These are phyloP conservation scores for Aspergillus uvarum DNA, from an alignment of 2,329 filamentous ascomycete species.

Conservation along the genomic window DNA sequence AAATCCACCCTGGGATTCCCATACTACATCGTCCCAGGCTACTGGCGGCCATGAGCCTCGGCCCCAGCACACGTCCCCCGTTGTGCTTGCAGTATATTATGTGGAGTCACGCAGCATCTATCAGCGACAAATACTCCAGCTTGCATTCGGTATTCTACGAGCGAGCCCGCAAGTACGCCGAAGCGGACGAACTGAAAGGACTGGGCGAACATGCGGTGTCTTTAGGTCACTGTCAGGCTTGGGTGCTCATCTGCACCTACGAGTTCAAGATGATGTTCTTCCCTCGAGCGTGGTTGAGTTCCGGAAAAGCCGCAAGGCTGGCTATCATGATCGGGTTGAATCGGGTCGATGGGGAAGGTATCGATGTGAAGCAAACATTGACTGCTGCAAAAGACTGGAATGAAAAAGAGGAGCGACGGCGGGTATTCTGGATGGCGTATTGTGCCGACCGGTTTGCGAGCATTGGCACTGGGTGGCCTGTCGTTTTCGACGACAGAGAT, in stretches of 20 bases:
- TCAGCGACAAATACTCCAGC: conserved; percentile 75
- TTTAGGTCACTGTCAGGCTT: conserved; percentile 81
- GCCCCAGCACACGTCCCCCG: conserved; percentile 81
- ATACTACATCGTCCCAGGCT: conserved; percentile 90
- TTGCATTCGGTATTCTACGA: conserved; percentile 88
- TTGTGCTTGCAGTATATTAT: conserved; percentile 89
- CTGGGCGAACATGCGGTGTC: conserved; percentile 88
- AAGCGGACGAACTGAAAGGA: conserved; percentile 86
- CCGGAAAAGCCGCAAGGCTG: conserved; percentile 76
- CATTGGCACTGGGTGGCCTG: conserved; percentile 95
- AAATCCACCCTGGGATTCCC: conserved; percentile 79
- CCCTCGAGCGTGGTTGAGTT: conserved; percentile 90
- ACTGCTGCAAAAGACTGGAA: conserved; percentile 88
- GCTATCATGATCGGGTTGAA: conserved; percentile 92
- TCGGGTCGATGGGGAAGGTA: conserved; percentile 73
- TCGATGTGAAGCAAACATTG: conserved; percentile 92
- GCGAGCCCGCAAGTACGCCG: conserved; percentile 83
- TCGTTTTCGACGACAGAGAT: conserved; percentile 88
- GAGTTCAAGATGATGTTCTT: conserved; percentile 99
- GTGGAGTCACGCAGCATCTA: conserved; percentile 88
- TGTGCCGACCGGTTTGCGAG: conserved; percentile 89
- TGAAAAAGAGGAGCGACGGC: conserved; percentile 82
- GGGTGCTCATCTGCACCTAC: conserved; percentile 74
- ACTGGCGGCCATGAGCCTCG: conserved; percentile 81
- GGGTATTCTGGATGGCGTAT: conserved; percentile 95